Conservation (phyloP, 768 basidiomycete species). For the Strobilomyces dryophilus region DNA sequence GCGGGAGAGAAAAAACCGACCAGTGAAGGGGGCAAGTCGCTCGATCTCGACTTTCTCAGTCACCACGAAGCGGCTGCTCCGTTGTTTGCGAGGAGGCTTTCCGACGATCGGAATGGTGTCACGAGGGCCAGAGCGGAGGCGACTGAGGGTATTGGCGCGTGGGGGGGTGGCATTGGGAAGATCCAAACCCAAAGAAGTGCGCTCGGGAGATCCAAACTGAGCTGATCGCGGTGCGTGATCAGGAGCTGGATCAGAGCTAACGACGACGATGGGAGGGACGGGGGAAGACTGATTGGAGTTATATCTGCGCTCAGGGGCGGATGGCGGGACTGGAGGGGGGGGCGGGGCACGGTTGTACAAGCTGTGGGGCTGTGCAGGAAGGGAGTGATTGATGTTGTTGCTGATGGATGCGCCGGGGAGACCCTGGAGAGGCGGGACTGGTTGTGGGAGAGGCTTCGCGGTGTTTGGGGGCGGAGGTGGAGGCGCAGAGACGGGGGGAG, state of each 20-base stretch:
- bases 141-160: slow-evolving; percentile 63
- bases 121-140: slow-evolving; percentile 80
- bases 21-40: slow-evolving; percentile 84
- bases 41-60: slow-evolving; percentile 97
- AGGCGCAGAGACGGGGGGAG: slow-evolving; percentile 37
- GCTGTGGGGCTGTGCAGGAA: slow-evolving; percentile 36
- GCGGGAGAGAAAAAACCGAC: slow-evolving; percentile 34
- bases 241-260: slow-evolving; percentile 62
- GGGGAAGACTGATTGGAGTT: slow-evolving; percentile 38
- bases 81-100: slow-evolving; percentile 95
- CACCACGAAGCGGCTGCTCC: slow-evolving; percentile 94
- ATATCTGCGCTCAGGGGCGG: slow-evolving; percentile 60
- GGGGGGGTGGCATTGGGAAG: slow-evolving; percentile 53
- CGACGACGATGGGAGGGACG: slow-evolving; percentile 83
- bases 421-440: slow-evolving; percentile 37
- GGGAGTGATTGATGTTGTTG: slow-evolving; percentile 37
- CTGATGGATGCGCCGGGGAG: slow-evolving; percentile 34
- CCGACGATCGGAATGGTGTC: slow-evolving; percentile 96
- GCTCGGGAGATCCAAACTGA: slow-evolving; percentile 44
- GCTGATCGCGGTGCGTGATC: slow-evolving; percentile 42
- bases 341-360: slow-evolving; percentile 43
- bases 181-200: slow-evolving; percentile 46
- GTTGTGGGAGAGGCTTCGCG: slow-evolving; percentile 59
- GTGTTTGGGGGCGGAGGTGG: slow-evolving; percentile 64
- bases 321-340: slow-evolving; percentile 35